Evolutionary conservation across 495 filamentous ascomycete genomes (phyloP).

Genomic region (Annulohypoxylon bovei): DNA sequence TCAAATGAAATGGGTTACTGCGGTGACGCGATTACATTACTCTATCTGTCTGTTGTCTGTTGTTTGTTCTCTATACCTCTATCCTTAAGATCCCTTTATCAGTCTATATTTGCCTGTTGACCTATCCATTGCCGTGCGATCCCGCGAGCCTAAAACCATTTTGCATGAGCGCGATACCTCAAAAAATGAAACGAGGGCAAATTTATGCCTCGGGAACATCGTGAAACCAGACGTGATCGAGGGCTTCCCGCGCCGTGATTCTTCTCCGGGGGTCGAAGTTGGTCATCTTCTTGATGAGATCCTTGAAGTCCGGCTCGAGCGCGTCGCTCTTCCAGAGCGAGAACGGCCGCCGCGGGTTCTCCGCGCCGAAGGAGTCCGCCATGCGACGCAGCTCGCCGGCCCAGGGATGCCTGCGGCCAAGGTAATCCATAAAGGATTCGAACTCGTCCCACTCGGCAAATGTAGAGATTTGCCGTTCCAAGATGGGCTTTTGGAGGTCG

Average conservation of each 20-base stretch:
- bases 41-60: conserved; percentile 13
- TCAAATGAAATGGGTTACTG: background rate
- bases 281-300: conserved; percentile 51
- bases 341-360: conserved; percentile 51
- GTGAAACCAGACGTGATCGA: conserved; percentile 48
- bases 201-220: conserved; percentile 35
- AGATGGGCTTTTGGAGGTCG: conserved; percentile 57
- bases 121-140: conserved; percentile 3
- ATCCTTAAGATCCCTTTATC: conserved; percentile 30
- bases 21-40: conserved; percentile 28
- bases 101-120: conserved; percentile 21
- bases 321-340: conserved; percentile 48
- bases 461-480: conserved; percentile 59
- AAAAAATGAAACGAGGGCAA: background rate
- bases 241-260: conserved; percentile 48
- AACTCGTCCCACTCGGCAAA: conserved; percentile 57
- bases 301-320: conserved; percentile 53
- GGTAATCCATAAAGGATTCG: conserved; percentile 47
- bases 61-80: conserved; percentile 33
- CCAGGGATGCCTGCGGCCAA: conserved; percentile 55
- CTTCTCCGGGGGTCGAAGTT: conserved; percentile 49
- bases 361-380: conserved; percentile 48
- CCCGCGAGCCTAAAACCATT: conserved; percentile 9
- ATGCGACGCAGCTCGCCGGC: conserved; percentile 39
- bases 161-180: conserved; percentile 7